Base-by-base conservation (phyloP, 2,329 filamentous ascomycete genomes). In the Botrytis fragariae region DNA sequence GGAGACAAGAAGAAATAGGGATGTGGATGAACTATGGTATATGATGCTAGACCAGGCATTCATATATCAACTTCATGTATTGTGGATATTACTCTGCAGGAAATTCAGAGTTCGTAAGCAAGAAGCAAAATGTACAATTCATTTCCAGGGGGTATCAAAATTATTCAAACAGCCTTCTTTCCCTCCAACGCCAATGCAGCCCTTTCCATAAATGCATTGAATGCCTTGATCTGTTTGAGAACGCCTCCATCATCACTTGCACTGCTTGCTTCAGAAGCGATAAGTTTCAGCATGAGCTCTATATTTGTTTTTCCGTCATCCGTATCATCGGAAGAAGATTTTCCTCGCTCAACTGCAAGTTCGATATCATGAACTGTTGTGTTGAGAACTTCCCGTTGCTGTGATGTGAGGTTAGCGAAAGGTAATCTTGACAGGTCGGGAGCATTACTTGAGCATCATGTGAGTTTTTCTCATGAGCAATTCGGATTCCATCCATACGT, bases 131-230 rank as follows among this genome's bases (percentile, higher is more conserved):
- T 67, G 4, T 65, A 35, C 20, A 59, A n/a, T 60, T 61, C 71
- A 62, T 69, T 54, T 44, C 29, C 18, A 61, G 64, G 69, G 69
- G 71, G 69, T 71, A 71, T 71, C 69, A 69, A 35, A 51, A 39
- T 60, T 61, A 75, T 71, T 44, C 59, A 51, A 54, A 75, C 51
- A 77, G 65, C 32, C 61, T 74, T 77, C 71, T 72, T 77, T 14
- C 73, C 73, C 80, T 91, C 89, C 61, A 92, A 82, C 45, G 86
- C 87, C 44, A 84, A 80, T 3, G 89, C 89, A 9, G 88, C 85
- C 35, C 90, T 85, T 79, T 91, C 90, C 67, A 92, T 82, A 75
- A 91, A 89, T 45, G 85, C 85, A 76, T 91, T 92, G 77, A 91
- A 91, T 65, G 88, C 86, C 74, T 82, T 86, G 72, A 91, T 85